These are phyloP conservation scores for Venturiaceae sp. DNA, from an alignment of 2,329 filamentous ascomycete genomes.

Conservation along the genomic window DNA sequence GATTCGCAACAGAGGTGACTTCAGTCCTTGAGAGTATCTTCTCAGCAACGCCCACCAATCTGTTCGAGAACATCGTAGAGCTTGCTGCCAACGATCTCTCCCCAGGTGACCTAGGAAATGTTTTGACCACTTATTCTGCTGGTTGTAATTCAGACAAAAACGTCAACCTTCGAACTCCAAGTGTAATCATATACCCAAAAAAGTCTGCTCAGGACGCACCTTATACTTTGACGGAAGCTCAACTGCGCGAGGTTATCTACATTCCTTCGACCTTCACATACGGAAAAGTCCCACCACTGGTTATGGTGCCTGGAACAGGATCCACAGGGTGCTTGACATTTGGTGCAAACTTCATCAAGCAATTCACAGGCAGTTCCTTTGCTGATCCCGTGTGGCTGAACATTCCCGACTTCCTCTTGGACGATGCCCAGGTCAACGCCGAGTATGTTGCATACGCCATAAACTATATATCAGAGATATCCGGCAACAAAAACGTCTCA, in stretches of 20 bases:
- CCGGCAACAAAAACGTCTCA: slow-evolving; percentile 25
- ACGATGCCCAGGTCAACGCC: slow-evolving; percentile 40
- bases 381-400: slow-evolving; percentile 50
- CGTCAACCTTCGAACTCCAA: not conserved
- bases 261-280: slow-evolving; percentile 40
- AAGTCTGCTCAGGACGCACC: slow-evolving; percentile 33
- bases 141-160: not conserved
- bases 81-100: not conserved
- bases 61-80: not conserved
- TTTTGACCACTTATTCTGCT: not conserved
- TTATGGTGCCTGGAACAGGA: slow-evolving; percentile 46
- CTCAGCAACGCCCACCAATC: too few relatives aligned
- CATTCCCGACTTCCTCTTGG: slow-evolving; percentile 36
- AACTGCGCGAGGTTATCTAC: slow-evolving; percentile 40
- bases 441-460: slow-evolving; percentile 50
- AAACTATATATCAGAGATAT: slow-evolving; percentile 42
- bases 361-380: slow-evolving; percentile 31
- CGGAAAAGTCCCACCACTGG: slow-evolving; percentile 36
- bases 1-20: too few relatives aligned
- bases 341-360: slow-evolving; percentile 38
- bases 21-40: too few relatives aligned
- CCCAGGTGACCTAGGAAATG: not conserved
- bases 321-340: slow-evolving; percentile 36
- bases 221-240: slow-evolving; percentile 36
- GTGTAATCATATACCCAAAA: slow-evolving; percentile 17